Evolutionary conservation across 2,329 filamentous ascomycete genomes (phyloP).

Genomic region (Diplodia intermedia): DNA sequence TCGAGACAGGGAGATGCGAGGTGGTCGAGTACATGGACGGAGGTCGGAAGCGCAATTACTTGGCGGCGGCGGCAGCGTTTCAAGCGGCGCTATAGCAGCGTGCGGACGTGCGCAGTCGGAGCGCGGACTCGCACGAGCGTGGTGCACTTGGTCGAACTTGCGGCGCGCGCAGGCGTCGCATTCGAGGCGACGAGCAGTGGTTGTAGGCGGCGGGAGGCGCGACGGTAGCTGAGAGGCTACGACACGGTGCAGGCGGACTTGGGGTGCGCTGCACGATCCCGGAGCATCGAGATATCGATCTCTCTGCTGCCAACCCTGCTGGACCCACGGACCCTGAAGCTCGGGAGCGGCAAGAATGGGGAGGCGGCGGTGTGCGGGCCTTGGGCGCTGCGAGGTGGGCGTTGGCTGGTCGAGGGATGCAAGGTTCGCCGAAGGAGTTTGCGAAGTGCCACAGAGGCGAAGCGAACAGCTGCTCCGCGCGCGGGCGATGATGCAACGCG

Average conservation of each 20-base stretch:
- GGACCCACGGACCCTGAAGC: slow-evolving; percentile 32
- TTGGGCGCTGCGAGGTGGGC: slow-evolving; percentile 30
- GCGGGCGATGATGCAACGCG: slow-evolving; percentile 30
- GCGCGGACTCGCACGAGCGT: slow-evolving; percentile 1
- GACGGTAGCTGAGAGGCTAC: slow-evolving; percentile 29
- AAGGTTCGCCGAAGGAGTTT: slow-evolving; percentile 32
- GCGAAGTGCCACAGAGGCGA: slow-evolving; percentile 32
- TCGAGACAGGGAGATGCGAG: slow-evolving; percentile 46
- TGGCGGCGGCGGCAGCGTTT: slow-evolving; percentile 31
- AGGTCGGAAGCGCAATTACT: slow-evolving; percentile 28
- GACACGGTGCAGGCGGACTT: slow-evolving; percentile 21
- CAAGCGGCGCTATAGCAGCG: slow-evolving; percentile 28
- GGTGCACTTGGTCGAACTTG: slow-evolving; percentile 2
- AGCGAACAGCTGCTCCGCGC: slow-evolving; percentile 31
- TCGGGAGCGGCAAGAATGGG: slow-evolving; percentile 33
- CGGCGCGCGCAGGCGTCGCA: slow-evolving; percentile 23
- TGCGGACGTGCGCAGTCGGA: slow-evolving; percentile 20
- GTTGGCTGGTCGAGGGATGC: slow-evolving; percentile 33
- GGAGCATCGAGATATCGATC: slow-evolving; percentile 34
- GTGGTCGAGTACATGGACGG: slow-evolving; percentile 48
- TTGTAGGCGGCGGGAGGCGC: slow-evolving; percentile 6
- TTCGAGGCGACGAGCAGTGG: slow-evolving; percentile 13
- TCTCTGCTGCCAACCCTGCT: slow-evolving; percentile 25
- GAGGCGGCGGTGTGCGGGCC: slow-evolving; percentile 30
- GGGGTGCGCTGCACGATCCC: slow-evolving; percentile 32